Base-by-base conservation (phyloP, 257 asterid genomes). In the Cynanchum wilfordii region DNA sequence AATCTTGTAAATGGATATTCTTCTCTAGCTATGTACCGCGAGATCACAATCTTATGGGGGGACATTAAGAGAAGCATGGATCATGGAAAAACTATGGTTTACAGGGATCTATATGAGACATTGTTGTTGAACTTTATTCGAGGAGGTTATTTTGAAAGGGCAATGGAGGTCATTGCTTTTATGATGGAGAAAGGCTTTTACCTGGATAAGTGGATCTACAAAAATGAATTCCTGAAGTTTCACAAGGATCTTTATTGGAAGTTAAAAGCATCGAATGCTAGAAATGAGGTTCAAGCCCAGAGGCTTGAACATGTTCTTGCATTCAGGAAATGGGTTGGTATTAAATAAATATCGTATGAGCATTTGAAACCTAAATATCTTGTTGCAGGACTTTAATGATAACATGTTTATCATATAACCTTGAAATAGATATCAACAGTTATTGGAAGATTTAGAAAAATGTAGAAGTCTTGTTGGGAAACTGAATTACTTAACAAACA, bases 111-210 rank as follows among this genome's bases (percentile, higher is more conserved):
- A 68, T 88, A 84, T 3, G 97, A 91, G 82, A 63, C 87, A 19
- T 59, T 94, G 75, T 68, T 94, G 65, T 52, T 86, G 80, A 86
- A 73, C 88, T 89, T 94, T 74, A 77, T 94, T 52, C 80, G 89
- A 52, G 99, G 96, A 36, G 99, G 97, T 56, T 94, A 91, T 76
- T 94, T 94, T 71, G 93, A 89, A 79, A 89, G 93, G 87, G 89
- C 84, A 68, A 81, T 91, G 96, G 97, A 94, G 82, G 83, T 88
- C n/a, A 79, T 85, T 72, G 79, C 81, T 68, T 72, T 86, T 52
- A 94, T 89, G 97, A 83, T 72, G 84, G 84, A 85, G 81, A 82
- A 74, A 42, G 67, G 69, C 40, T 82, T 94, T 95, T 94, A 76
- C 73, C 20, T 89, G 84, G 99, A 94, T 76, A 91, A 87, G 84